Evolutionary conservation across 2,329 filamentous ascomycete genomes (phyloP).

Genomic region (Aspergillus ochraceus): DNA sequence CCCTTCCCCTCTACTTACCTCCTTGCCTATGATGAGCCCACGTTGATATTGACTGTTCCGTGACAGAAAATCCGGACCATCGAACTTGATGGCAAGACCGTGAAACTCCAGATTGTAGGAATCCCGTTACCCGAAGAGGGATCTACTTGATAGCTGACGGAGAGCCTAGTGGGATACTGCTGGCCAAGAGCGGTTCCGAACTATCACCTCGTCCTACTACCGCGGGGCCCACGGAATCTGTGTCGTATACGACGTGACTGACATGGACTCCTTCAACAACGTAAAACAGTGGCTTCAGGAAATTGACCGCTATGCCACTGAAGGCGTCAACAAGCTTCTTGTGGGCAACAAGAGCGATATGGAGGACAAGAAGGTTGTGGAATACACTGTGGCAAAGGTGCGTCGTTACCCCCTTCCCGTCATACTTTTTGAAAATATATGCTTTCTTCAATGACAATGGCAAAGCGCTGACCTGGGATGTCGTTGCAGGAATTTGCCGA

Average conservation of each 20-base stretch:
- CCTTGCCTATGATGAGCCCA: background rate
- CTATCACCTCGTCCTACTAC: constrained; percentile 99
- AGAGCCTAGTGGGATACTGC: constrained; percentile 89
- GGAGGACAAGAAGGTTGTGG: constrained; percentile 99
- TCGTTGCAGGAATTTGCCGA: constrained; percentile 86
- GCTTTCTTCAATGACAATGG: background rate
- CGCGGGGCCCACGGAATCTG: constrained; percentile 98
- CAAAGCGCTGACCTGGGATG: constrained; percentile 8
- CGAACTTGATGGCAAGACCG: constrained; percentile 98
- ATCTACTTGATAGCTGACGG: constrained; percentile 13
- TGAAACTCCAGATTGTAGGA: constrained; percentile 97
- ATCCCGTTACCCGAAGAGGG: background rate
- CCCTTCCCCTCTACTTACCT: constrained; percentile 3
- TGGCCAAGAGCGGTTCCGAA: constrained; percentile 98
- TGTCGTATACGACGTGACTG: constrained; percentile 99
- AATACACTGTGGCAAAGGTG: constrained; percentile 99
- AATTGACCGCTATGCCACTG: constrained; percentile 98
- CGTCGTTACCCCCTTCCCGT: constrained; percentile 24
- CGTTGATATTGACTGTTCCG: constrained; percentile 20
- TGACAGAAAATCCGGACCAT: constrained; percentile 97
- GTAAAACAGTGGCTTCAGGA: constrained; percentile 99
- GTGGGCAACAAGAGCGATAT: constrained; percentile 99
- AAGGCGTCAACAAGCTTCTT: constrained; percentile 98
- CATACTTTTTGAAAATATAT: background rate
- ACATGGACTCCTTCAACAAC: constrained; percentile 99